phyloP scores from a whole-genome alignment of 768 basidiomycete genomes.

The Collybia sp. region DNA sequence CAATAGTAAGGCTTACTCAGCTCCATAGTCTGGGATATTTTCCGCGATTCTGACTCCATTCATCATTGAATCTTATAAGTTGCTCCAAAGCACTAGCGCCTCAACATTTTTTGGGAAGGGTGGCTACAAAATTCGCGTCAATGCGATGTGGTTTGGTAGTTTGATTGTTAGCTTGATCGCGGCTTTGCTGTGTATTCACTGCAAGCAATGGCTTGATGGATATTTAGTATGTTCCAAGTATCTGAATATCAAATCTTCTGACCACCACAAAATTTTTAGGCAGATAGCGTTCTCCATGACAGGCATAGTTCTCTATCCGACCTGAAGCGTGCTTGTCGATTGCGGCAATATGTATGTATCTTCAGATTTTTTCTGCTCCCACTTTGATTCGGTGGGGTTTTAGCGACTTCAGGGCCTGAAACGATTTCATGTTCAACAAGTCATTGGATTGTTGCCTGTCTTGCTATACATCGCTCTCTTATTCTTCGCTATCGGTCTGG shows the following conservation, averaged over 20 bases:
- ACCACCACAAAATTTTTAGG: not conserved
- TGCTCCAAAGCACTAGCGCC: conserved; percentile 1
- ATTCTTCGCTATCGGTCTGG: conserved; percentile 10
- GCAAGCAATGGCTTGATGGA: conserved; percentile 11
- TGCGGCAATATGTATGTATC: conserved; percentile 10
- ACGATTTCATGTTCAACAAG: conserved; percentile 2
- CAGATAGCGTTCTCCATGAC: not conserved
- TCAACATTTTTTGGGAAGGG: conserved; percentile 3
- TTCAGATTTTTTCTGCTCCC: not conserved
- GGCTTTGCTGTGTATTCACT: conserved; percentile 10
- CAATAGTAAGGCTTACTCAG: not conserved
- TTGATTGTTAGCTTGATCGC: conserved; percentile 10
- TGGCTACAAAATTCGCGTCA: conserved; percentile 9
- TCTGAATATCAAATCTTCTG: not conserved
- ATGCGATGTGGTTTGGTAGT: conserved; percentile 13
- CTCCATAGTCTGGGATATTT: conserved; percentile 9
- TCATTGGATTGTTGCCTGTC: conserved; percentile 9
- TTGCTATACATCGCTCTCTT: conserved; percentile 8
- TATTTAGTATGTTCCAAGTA: conserved; percentile 3
- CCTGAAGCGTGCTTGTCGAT: conserved; percentile 4
- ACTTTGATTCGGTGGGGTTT: not conserved
- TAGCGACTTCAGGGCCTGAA: conserved; percentile 5
- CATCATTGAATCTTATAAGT: conserved; percentile 10
- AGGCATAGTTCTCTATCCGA: not conserved
- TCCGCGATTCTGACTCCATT: conserved; percentile 12